A percentile compares a stretch with the other conserved stretches of the same genome.
phyloP scores from a whole-genome alignment of 768 basidiomycete genomes.

The Imleria badia region DNA sequence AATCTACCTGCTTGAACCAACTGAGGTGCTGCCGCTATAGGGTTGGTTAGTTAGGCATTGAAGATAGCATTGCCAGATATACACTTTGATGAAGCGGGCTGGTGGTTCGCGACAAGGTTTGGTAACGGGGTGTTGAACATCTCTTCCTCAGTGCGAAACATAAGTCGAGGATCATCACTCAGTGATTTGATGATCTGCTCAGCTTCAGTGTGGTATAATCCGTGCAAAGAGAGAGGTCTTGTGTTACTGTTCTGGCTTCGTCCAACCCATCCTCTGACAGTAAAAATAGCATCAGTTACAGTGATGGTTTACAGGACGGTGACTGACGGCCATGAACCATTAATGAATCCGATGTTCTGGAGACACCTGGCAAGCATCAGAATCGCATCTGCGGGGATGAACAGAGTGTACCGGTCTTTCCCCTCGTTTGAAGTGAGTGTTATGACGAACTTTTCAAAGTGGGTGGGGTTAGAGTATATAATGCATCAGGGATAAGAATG shows the following conservation, averaged over 20 bases:
- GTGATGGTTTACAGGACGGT: neutral
- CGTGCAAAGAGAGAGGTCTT: slow-evolving; percentile 44
- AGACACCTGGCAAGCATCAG: slow-evolving; percentile 17
- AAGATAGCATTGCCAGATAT: slow-evolving; percentile 25
- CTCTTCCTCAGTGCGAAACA: slow-evolving; percentile 48
- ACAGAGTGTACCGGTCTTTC: slow-evolving; percentile 34
- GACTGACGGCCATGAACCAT: slow-evolving; percentile 57
- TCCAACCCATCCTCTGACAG: slow-evolving; percentile 38
- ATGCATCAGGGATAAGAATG: neutral
- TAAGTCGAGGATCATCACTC: slow-evolving; percentile 62
- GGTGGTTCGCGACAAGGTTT: slow-evolving; percentile 59
- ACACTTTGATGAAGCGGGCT: slow-evolving; percentile 66
- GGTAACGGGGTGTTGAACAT: slow-evolving; percentile 53
- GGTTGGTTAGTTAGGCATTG: slow-evolving; percentile 5
- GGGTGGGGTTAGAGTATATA: neutral
- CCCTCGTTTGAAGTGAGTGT: slow-evolving; percentile 17
- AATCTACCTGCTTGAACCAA: slow-evolving; percentile 66
- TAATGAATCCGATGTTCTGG: slow-evolving; percentile 43
- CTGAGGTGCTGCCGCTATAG: slow-evolving; percentile 60
- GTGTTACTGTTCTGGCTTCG: slow-evolving; percentile 45
- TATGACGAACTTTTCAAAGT: slow-evolving; percentile 4
- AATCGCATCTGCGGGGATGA: neutral
- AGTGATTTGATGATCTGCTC: slow-evolving; percentile 62
- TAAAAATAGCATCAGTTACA: slow-evolving; percentile 1
- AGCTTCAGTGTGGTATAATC: slow-evolving; percentile 46